A percentile compares a stretch with the other conserved stretches of the same genome.
Conservation (phyloP, 2,329 filamentous ascomycete genomes). For the Penicillium sp. region DNA sequence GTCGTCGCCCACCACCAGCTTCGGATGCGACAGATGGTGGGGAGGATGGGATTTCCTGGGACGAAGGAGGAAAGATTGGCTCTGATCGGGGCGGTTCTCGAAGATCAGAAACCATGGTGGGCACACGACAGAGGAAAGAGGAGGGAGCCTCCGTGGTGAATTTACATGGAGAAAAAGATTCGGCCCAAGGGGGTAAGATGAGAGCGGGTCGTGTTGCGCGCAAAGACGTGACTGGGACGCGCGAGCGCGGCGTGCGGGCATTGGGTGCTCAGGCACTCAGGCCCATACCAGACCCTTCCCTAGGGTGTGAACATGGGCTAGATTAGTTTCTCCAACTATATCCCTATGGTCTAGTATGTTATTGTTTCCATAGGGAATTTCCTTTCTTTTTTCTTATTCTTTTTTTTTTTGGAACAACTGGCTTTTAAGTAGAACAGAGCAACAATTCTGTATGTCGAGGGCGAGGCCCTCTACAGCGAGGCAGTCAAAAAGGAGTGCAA, state of each 20-base stretch:
- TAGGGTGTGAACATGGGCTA: no score
- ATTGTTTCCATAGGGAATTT: no score
- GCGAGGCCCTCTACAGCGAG: no score
- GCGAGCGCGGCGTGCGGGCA: slow-evolving; percentile 20
- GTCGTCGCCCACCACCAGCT: slow-evolving; percentile 41
- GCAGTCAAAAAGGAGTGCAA: no score
- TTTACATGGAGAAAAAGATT: slow-evolving; percentile 20
- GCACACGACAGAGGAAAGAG: slow-evolving; percentile 19
- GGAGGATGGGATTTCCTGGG: slow-evolving; percentile 45
- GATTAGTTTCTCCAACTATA: no score
- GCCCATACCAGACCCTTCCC: background rate
- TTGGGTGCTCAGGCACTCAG: slow-evolving; percentile 17
- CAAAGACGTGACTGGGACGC: slow-evolving; percentile 29
- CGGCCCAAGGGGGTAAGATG: slow-evolving; percentile 29
- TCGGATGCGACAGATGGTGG: slow-evolving; percentile 47
- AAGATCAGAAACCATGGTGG: slow-evolving; percentile 41
- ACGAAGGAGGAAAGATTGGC: slow-evolving; percentile 35
- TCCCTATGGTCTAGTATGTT: no score
- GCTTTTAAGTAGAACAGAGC: no score
- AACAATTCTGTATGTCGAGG: no score
- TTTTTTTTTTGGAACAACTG: no score
- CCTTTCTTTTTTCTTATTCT: no score
- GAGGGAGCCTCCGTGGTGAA: slow-evolving; percentile 22
- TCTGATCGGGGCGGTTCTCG: slow-evolving; percentile 41
- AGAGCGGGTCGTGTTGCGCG: slow-evolving; percentile 30